A percentile compares a stretch with the other conserved stretches of the same genome.
These are phyloP conservation scores for Paecilomyces fulvus DNA, from an alignment of 2,329 filamentous ascomycete species.

Conservation along the genomic window DNA sequence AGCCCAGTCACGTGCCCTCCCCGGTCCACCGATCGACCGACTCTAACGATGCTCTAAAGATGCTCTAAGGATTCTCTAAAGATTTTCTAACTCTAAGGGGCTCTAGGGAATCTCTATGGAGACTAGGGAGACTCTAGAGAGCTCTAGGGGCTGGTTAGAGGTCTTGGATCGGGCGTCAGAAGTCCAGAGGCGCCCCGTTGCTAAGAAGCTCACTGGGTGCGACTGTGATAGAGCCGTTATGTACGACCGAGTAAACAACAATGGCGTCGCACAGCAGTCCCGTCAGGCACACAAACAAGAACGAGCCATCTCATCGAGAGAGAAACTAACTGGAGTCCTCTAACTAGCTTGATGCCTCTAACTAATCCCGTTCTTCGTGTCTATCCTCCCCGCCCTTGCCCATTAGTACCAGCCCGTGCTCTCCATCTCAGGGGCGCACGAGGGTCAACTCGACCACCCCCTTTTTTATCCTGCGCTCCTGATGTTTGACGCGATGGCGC, in stretches of 20 bases:
- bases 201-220: background rate
- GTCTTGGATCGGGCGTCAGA: background rate
- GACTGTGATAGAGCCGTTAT: background rate
- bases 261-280: background rate
- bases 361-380: background rate
- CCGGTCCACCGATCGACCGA: background rate
- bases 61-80: background rate
- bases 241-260: background rate
- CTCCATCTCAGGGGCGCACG: background rate
- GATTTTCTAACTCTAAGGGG: background rate
- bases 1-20: conserved; percentile 4
- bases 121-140: background rate
- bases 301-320: no score
- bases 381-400: background rate
- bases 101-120: background rate
- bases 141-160: background rate
- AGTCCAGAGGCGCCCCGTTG: background rate
- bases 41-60: background rate
- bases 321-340: background rate
- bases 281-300: no score
- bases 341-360: background rate
- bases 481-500: background rate
- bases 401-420: background rate
- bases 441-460: background rate
- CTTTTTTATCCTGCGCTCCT: background rate